These are phyloP conservation scores for Magnaporthiopsis incrustans DNA, from an alignment of 2,329 filamentous ascomycete genomes.

Conservation along the genomic window DNA sequence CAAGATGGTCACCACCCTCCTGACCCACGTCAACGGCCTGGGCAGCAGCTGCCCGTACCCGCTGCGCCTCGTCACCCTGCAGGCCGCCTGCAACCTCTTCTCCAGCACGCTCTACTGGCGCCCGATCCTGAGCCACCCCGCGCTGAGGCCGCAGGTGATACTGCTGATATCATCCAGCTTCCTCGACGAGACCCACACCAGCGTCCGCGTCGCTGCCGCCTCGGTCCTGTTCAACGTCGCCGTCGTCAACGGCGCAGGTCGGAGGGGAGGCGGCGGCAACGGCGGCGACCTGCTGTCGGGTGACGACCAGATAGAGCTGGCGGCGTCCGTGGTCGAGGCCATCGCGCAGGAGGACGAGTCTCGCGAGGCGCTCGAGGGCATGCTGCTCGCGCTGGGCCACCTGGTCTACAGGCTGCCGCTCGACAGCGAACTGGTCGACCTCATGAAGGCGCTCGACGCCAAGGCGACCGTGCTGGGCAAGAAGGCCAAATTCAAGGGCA, in stretches of 20 bases:
- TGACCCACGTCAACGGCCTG: slow-evolving; percentile 50
- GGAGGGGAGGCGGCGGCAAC: slow-evolving; percentile 42
- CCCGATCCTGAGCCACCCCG: slow-evolving; percentile 45
- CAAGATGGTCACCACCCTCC: slow-evolving; percentile 52
- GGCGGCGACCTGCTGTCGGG: slow-evolving; percentile 52
- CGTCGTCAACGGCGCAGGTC: slow-evolving; percentile 54
- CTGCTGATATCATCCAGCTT: slow-evolving; percentile 69
- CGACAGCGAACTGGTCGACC: slow-evolving; percentile 69
- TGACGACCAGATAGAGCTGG: slow-evolving; percentile 69
- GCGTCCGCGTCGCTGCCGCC: slow-evolving; percentile 71
- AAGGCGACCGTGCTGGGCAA: slow-evolving; percentile 53
- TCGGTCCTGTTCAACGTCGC: slow-evolving; percentile 80
- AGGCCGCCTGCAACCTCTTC: slow-evolving; percentile 81
- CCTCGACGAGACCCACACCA: slow-evolving; percentile 66
- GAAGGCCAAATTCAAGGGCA: slow-evolving; percentile 45
- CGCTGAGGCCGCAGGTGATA: slow-evolving; percentile 51
- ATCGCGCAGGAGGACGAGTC: slow-evolving; percentile 52
- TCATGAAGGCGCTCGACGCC: slow-evolving; percentile 73
- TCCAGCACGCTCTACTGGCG: slow-evolving; percentile 62
- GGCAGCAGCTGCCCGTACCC: slow-evolving; percentile 61
- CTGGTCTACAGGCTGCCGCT: slow-evolving; percentile 62
- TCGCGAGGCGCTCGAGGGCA: slow-evolving; percentile 65
- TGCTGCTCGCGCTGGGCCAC: slow-evolving; percentile 68
- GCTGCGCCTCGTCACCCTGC: slow-evolving; percentile 72
- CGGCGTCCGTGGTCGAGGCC: slow-evolving; percentile 73